Evolutionary conservation across 805 yeast species (phyloP), one percentile per base, ranked within the genome.

Genomic region (Lipomyces lipofer): DNA sequence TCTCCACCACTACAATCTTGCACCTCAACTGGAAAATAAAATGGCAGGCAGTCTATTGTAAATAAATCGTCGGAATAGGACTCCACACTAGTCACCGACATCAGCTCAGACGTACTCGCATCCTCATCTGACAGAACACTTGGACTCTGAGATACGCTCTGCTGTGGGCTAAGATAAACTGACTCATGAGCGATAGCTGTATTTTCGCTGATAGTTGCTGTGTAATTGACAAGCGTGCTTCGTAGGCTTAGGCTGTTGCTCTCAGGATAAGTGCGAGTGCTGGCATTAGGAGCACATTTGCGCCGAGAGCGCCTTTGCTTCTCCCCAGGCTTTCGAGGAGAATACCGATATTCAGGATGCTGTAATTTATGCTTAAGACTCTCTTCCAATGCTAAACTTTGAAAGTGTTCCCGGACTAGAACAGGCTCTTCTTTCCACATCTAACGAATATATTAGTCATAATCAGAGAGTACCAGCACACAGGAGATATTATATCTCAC

Each of bases 341-440:
- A 21, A 28, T 53, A 53, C 24, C 40, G 17, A 24, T 53, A 53
- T 9, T 48, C 52, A 13, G 58, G 58, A 46, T 48, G 35, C 15
- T 39, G 44, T 19, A 45, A 10, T 28, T 43, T 40, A 30, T 53
- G 58, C 15, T 42, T 22, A 13, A 17, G 17, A 5, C 46, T 50
- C 38, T 53, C 58, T 12, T 53, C 44, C 15, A 19, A 4, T 8
- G 58, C 58, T 7, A 52, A 17, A 6, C 45, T 21, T 17, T 47
- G 39, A 39, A 43, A 53, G 32, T 53, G 29, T 4, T 35, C 58
- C n/a, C 51, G 43, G 8, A 52, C 44, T 15, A 46, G 43, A 12
- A 19, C 38, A n/a, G 51, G 43, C 25, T 53, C 58, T 7, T 42
- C 49, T 32, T 33, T 45, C 58, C 58, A 53, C 58, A 53, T 53